phyloP scores from a whole-genome alignment of 202 grass and related monocot genomes.

The Carex arenaria region DNA sequence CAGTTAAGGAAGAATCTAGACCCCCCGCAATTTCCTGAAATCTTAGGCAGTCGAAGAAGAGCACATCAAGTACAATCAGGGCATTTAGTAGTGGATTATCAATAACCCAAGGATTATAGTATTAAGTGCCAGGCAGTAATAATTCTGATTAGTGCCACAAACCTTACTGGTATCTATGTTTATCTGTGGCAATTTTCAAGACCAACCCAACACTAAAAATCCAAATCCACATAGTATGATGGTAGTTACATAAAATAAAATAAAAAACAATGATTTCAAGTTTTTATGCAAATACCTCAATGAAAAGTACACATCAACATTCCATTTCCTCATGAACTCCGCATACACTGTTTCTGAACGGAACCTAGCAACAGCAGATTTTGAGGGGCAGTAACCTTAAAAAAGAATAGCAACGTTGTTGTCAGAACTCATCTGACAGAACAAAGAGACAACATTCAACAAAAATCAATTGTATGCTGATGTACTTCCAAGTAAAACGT shows the following conservation, averaged over 20 bases:
- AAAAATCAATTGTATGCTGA: conserved; percentile 7
- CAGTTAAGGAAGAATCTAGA: conserved; percentile 69
- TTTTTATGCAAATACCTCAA: conserved; percentile 52
- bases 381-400: conserved; percentile 70
- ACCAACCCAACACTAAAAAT: neutral
- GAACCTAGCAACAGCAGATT: conserved; percentile 65
- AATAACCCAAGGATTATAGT: neutral
- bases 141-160: neutral
- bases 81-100: neutral
- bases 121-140: neutral
- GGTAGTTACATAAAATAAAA: neutral
- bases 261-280: neutral
- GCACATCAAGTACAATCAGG: conserved; percentile 9
- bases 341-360: conserved; percentile 62
- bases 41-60: conserved; percentile 48
- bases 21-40: conserved; percentile 99
- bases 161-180: neutral
- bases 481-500: neutral
- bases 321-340: conserved; percentile 91
- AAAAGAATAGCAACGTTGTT: conserved; percentile 14
- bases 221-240: conserved; percentile 5
- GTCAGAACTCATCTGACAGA: neutral
- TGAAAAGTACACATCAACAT: conserved; percentile 94
- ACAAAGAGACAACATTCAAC: neutral
- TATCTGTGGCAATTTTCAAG: neutral